A percentile compares a stretch with the other conserved stretches of the same genome.
phyloP scores from a whole-genome alignment of 352 stramenopile genomes.

The Stramenopiles sp. region DNA sequence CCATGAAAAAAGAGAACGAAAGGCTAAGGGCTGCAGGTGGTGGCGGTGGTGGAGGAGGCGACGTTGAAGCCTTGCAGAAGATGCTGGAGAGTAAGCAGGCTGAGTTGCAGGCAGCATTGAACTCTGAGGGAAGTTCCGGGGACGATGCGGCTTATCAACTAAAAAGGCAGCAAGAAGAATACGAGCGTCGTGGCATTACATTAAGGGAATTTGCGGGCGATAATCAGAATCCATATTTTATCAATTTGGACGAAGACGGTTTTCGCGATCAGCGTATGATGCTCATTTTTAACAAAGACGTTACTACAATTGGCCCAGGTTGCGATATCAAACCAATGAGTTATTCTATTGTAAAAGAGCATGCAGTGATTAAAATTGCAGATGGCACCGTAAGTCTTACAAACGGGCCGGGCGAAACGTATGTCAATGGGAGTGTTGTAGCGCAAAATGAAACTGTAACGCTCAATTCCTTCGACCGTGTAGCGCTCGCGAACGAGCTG shows the following conservation, averaged over 20 bases:
- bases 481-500: slow-evolving; percentile 58
- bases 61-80: slow-evolving; percentile 24
- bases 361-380: slow-evolving; percentile 36
- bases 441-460: slow-evolving; percentile 28
- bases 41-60: slow-evolving; percentile 19
- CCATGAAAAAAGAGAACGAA: slow-evolving; percentile 55
- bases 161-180: slow-evolving; percentile 62
- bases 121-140: slow-evolving; percentile 37
- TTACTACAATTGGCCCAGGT: slow-evolving; percentile 36
- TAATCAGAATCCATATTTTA: slow-evolving; percentile 55
- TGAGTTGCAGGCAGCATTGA: slow-evolving; percentile 22
- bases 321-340: slow-evolving; percentile 72
- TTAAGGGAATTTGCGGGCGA: slow-evolving; percentile 64
- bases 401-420: slow-evolving; percentile 51
- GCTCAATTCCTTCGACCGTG: slow-evolving; percentile 42
- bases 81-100: slow-evolving; percentile 28
- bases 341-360: slow-evolving; percentile 58
- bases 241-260: slow-evolving; percentile 76
- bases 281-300: slow-evolving; percentile 49
- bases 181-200: slow-evolving; percentile 61
- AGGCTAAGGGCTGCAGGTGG: slow-evolving; percentile 39
- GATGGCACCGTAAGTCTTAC: slow-evolving; percentile 31
- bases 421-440: slow-evolving; percentile 55
- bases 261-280: slow-evolving; percentile 74
- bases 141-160: slow-evolving; percentile 38